A percentile compares a stretch with the other conserved stretches of the same genome.
Conservation (phyloP, 495 filamentous ascomycete genomes). For the Neurospora sp. region DNA sequence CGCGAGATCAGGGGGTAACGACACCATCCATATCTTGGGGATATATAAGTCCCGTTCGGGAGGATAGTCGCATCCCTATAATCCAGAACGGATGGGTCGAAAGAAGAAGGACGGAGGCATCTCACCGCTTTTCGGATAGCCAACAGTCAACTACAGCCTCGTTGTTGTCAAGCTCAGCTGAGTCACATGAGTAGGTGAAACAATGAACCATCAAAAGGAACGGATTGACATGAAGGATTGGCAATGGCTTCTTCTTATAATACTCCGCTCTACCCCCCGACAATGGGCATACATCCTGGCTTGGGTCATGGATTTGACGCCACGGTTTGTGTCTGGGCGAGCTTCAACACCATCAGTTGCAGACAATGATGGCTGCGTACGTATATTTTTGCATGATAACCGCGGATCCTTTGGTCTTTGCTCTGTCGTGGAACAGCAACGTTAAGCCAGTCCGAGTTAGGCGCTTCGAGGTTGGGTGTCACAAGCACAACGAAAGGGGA, state of each 20-base stretch:
- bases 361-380: background rate
- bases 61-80: conserved; percentile 10
- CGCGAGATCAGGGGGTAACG: conserved; percentile 21
- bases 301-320: background rate
- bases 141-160: background rate
- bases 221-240: background rate
- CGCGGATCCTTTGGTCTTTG: background rate
- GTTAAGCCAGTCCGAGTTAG: background rate
- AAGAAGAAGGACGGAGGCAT: conserved; percentile 27
- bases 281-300: background rate
- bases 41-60: background rate
- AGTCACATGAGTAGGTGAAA: background rate
- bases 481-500: background rate
- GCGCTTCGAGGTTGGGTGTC: background rate
- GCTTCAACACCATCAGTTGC: background rate
- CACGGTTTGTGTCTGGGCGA: background rate
- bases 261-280: background rate
- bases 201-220: background rate
- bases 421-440: background rate
- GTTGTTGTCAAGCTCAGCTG: background rate
- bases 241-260: background rate
- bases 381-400: background rate
- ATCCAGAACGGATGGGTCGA: conserved; percentile 22
- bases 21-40: conserved; percentile 14
- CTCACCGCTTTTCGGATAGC: conserved; percentile 20